phyloP scores from a whole-genome alignment of 2,329 filamentous ascomycete species.

The Malbranchea cinnamomea region DNA sequence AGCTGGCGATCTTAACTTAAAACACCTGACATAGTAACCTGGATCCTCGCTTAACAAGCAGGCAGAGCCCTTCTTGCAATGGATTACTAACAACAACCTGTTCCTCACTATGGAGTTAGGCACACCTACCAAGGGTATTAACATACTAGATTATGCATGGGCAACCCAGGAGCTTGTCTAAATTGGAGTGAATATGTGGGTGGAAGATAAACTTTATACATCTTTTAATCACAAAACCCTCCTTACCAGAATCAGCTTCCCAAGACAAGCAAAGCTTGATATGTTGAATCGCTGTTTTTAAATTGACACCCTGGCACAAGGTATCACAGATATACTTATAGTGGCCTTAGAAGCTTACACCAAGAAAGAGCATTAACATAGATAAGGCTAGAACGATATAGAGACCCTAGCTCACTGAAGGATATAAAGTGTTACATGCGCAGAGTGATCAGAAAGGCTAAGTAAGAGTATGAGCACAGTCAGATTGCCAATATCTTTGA shows the following conservation, averaged over 20 bases:
- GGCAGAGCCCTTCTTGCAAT: constrained; percentile 1
- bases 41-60: background rate
- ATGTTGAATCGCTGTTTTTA: too few species aligned
- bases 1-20: constrained; percentile 1
- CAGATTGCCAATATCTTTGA: background rate
- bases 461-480: constrained; percentile 1
- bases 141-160: constrained; percentile 1
- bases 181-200: background rate
- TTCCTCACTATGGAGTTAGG: background rate
- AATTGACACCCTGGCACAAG: background rate
- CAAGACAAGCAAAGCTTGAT: too few species aligned
- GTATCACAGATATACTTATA: background rate
- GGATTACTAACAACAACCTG: background rate
- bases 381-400: background rate
- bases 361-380: background rate
- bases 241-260: background rate
- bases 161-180: background rate
- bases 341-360: background rate
- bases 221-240: constrained; percentile 1
- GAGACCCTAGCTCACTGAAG: background rate
- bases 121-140: background rate
- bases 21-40: background rate
- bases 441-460: constrained; percentile 1
- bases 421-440: constrained; percentile 2
- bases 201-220: background rate